Base-by-base conservation (phyloP, 2,329 filamentous ascomycete genomes). In the Penicillium palitans region DNA sequence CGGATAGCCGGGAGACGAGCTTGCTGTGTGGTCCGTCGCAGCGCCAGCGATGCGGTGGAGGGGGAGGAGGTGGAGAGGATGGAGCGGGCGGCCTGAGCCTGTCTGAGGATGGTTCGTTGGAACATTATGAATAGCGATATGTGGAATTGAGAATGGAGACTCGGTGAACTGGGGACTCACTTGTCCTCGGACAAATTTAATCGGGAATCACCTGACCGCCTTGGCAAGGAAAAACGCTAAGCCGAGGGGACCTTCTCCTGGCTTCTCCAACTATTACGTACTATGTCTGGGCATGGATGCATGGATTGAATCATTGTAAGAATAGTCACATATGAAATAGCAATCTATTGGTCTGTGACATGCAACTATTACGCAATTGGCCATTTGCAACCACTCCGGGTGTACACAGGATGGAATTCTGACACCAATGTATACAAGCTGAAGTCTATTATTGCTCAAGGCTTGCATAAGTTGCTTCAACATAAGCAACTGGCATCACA, bases 71-170 rank as follows among this genome's bases (percentile, higher is more conserved):
- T 24, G 24, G 60, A 46, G 41, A 75, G 63, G 42, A 68, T 65
- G 58, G 75, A 75, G 64, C 71, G 70, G 54, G 69, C 69, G 57
- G 71, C 73, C 68, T 74, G 74, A 52, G 70, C 70, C 66, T 79
- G 76, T 73, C 76, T 74, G 59, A 79, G 61, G 53, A 79, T 59
- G 55, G 73, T 70, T 66, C 74, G 73, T 64, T 76, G 74, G 67
- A 80, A 73, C 78, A 80, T 80, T 56, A 41, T 72, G 66, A 61
- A 58, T 58, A 24, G 27, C 25, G 29, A 37, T 39, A 39, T 54
- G 42, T 58, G 55, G 44, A 57, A 58, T 58, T 58, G 55, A 39
- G 42, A 52, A 57, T 52, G 25, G 42, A 47, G 41, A 40, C 27
- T 57, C 48, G 6, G 27, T 33, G 42, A 45, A 40, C 29, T 45